A percentile compares a stretch with the other conserved stretches of the same genome.
These are phyloP conservation scores for Aureococcus anophagefferens DNA, from an alignment of 108 stramenopile genomes.

Conservation along the genomic window DNA sequence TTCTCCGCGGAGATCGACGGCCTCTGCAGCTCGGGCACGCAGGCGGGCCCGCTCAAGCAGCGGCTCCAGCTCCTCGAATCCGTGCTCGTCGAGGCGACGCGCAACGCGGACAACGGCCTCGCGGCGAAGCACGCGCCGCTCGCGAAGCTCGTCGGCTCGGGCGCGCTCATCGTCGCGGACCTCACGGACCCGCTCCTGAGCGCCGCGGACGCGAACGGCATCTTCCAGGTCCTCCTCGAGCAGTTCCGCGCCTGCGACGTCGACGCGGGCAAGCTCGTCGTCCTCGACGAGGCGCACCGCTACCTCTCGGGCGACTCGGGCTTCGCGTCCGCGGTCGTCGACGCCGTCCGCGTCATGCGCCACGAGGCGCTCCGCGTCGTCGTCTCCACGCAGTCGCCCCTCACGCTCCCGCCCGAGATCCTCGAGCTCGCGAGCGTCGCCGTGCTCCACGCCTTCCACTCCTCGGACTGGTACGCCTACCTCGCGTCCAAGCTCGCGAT, in stretches of 20 bases:
- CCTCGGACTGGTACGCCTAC: too few species aligned
- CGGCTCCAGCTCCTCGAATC: slow-evolving; percentile 29
- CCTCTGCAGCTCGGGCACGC: slow-evolving; percentile 13
- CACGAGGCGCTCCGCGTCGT: slow-evolving; percentile 33
- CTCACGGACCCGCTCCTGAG: slow-evolving; percentile 36
- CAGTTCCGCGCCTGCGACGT: slow-evolving; percentile 25
- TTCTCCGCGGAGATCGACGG: slow-evolving; percentile 20
- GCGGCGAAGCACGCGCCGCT: too few species aligned
- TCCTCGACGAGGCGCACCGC: slow-evolving; percentile 34
- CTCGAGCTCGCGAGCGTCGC: too few species aligned
- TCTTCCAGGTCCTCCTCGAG: slow-evolving; percentile 39
- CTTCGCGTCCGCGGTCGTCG: slow-evolving; percentile 30
- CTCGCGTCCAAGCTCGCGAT: too few species aligned
- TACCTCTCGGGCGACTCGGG: slow-evolving; percentile 28
- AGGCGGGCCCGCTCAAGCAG: slow-evolving; percentile 26
- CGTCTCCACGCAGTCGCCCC: slow-evolving; percentile 34
- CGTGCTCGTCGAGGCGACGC: too few species aligned
- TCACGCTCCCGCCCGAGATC: too few species aligned
- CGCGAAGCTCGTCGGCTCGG: slow-evolving; percentile 24
- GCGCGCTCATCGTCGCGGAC: slow-evolving; percentile 33
- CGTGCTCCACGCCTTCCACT: too few species aligned
- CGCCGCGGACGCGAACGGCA: slow-evolving; percentile 35
- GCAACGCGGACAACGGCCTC: too few species aligned
- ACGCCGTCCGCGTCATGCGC: slow-evolving; percentile 33
- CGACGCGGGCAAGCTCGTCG: slow-evolving; percentile 25